Evolutionary conservation across 164 flowering plant genomes (phyloP), one percentile per base, ranked within the genome.

Genomic region (Aristolochia contorta): DNA sequence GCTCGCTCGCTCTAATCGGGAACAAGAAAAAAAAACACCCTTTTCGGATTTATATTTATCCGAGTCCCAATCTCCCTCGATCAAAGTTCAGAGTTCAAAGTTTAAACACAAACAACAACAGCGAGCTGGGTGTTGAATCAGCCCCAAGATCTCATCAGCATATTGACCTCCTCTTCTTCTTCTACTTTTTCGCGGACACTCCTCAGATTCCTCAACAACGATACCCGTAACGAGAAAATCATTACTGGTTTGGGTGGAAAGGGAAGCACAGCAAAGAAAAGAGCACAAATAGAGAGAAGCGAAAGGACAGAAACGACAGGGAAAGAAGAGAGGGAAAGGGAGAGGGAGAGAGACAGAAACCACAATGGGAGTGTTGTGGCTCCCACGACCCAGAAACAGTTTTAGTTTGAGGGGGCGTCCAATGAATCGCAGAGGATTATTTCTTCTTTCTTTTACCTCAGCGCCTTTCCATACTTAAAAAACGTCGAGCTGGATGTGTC

Each of bases 171-270:
- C 32, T 56, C 64, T 63, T 47, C 54, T 60, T 53, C 61, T 8
- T 63, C 58, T 50, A 54, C 77, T 68, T 73, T 73, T 77, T 59
- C 67, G 64, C 61, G 49, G 69, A 27, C 64, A 69, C 60, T 57
- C 73, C 73, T 76, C 63, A 78, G 80, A 75, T 73, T 77, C 76
- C 80, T 71, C 72, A 71, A 69, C 73, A 73, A 71, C 67, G 75
- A 76, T 71, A 72, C 75, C 78, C 69, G 24, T 70, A 78, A 75
- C 76, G 73, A 81, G 79, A 79, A 73, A 75, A 78, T 75, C 78
- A 78, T 79, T 68, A 65, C 69, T 61, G 69, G 30, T 47, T 3
- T 30, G 49, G 66, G 54, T 46, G 58, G 23, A 41, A 52, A 65
- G 57, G 51, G 71, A 53, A 37, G n/a, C 45, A 37, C 58, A 25